These are phyloP conservation scores for Tephrocybe sp. DNA, from an alignment of 768 basidiomycete genomes.

Conservation along the genomic window DNA sequence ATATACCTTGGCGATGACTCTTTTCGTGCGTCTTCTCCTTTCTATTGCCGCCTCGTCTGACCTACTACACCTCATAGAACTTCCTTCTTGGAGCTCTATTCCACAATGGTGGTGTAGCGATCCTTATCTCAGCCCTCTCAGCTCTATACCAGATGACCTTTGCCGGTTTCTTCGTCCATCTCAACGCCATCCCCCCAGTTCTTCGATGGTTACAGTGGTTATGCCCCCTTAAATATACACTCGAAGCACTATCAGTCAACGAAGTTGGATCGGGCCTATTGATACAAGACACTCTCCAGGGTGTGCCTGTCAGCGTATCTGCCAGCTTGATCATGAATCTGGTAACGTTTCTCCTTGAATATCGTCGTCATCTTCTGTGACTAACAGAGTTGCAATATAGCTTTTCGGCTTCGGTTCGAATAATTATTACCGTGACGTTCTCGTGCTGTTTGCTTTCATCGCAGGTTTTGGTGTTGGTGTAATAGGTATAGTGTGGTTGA, in stretches of 20 bases:
- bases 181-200: constrained; percentile 82
- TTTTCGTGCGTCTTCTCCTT: constrained; percentile 59
- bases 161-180: constrained; percentile 92
- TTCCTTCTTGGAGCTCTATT: constrained; percentile 87
- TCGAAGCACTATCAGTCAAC: constrained; percentile 90
- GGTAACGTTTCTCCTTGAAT: constrained; percentile 40
- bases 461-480: constrained; percentile 74
- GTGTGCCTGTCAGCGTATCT: constrained; percentile 80
- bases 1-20: constrained; percentile 82
- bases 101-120: constrained; percentile 86
- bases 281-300: constrained; percentile 77
- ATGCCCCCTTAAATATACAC: constrained; percentile 76
- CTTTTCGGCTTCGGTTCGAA: constrained; percentile 84
- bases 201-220: constrained; percentile 94
- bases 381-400: constrained; percentile 30
- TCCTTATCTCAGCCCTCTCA: constrained; percentile 77
- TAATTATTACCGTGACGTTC: constrained; percentile 88
- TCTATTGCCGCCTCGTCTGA: not conserved
- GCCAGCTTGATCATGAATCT: constrained; percentile 85
- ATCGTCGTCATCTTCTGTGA: not conserved
- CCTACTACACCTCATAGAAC: constrained; percentile 51
- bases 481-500: constrained; percentile 76
- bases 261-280: constrained; percentile 87
- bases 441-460: constrained; percentile 85
- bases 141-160: constrained; percentile 85